Base-by-base conservation (phyloP, 164 flowering plant genomes). In the Platanus orientalis region DNA sequence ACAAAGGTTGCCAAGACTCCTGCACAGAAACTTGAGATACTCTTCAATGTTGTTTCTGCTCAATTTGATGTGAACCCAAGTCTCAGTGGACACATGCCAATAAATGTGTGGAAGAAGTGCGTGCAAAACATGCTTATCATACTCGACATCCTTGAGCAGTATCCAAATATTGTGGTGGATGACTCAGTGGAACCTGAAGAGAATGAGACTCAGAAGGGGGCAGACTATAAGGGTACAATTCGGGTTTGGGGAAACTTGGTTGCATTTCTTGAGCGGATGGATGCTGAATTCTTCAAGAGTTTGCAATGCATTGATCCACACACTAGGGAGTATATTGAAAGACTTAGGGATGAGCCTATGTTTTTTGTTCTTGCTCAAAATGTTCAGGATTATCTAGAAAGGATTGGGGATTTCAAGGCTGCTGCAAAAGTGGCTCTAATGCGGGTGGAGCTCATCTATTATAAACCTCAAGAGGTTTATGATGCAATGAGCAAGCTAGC, bases 11-110 rank as follows among this genome's bases (percentile, higher is more conserved):
- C 98, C 0, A 91, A 88, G 74, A 94, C 98, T 7, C 97, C 98
- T 65, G 98, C 97, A 7, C 98, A 94, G 73, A 94, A 94, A 80
- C 92, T 94, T 58, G 96, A 94, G 75, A 88, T 94, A 36, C 84
- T 94, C 9, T 91, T 90, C 71, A 81, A 79, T 76, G 90, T 94
- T 45, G 78, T 94, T 11, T 87, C 96, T 60, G 93, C 96, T 27
- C 97, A 91, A 54, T 94, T 91, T 77, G 98, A 94, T 78, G 89
- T 94, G n/a, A 89, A 89, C 55, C 90, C 88, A 1, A 82, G 96
- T 62, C 87, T 91, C 21, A 84, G 77, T 58, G 96, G 97, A 13
- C 88, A 91, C 77, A 94, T 94, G 98, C 95, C 97, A 0, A 76
- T 87, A 20, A 82, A 75, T 79, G 88, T 91, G 30, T 94, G 96